Evolutionary conservation across 1,139 yeast species (phyloP).

Genomic region (Saccharomyces pastorianus): DNA sequence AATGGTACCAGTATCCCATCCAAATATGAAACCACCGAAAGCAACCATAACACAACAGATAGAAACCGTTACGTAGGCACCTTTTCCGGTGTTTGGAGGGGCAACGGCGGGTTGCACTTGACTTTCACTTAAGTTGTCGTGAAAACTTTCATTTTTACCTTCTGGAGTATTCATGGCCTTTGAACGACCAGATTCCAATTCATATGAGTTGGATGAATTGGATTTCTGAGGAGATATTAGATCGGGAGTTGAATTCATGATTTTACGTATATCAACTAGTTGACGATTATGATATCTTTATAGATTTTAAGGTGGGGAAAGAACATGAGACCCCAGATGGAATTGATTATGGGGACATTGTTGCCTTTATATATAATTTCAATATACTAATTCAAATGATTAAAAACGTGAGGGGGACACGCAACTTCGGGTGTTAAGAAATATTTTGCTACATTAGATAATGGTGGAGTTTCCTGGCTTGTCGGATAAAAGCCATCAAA

Average conservation of each 20-base stretch:
- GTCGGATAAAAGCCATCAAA: not conserved
- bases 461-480: constrained; percentile 6
- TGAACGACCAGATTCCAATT: constrained; percentile 6
- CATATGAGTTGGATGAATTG: constrained; percentile 11
- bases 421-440: constrained; percentile 73
- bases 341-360: constrained; percentile 65
- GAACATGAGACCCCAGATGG: constrained; percentile 70
- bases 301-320: constrained; percentile 41
- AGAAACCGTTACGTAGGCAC: constrained; percentile 32
- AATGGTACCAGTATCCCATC: constrained; percentile 74
- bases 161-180: constrained; percentile 1
- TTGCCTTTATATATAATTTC: constrained; percentile 64
- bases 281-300: not conserved
- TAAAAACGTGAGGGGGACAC: constrained; percentile 43
- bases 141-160: constrained; percentile 2
- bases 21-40: constrained; percentile 62
- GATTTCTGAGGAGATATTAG: constrained; percentile 17
- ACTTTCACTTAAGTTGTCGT: constrained; percentile 1
- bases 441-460: constrained; percentile 43
- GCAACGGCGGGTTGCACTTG: not conserved
- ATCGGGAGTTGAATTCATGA: constrained; percentile 20
- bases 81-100: constrained; percentile 2
- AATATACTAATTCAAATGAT: constrained; percentile 55
- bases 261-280: not conserved
- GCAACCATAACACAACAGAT: constrained; percentile 43